phyloP scores from a whole-genome alignment of 2,329 filamentous ascomycete species.

The Leptosphaerulina australis region DNA sequence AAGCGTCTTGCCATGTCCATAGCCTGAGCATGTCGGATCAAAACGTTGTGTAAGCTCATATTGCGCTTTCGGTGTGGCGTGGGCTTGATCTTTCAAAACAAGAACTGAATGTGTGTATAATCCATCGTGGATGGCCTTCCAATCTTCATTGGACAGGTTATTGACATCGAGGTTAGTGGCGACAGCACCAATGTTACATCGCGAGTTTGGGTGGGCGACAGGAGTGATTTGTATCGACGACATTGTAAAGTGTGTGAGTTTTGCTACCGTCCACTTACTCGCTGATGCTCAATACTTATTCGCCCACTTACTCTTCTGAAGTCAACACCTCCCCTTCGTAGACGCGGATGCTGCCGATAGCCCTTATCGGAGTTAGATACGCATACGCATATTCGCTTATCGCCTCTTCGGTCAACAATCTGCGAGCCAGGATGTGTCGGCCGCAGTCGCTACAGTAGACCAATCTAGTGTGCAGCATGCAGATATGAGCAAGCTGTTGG shows the following conservation, averaged over 20 bases:
- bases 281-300: constrained; percentile 8
- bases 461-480: neutral
- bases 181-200: constrained; percentile 15
- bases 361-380: constrained; percentile 13
- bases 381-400: constrained; percentile 5
- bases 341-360: constrained; percentile 12
- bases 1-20: constrained; percentile 78
- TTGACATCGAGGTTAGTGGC: constrained; percentile 23
- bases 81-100: constrained; percentile 70
- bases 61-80: constrained; percentile 71
- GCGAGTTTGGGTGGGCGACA: constrained; percentile 12
- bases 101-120: constrained; percentile 73
- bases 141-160: constrained; percentile 53
- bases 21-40: constrained; percentile 68
- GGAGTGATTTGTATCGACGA: constrained; percentile 20
- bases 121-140: constrained; percentile 66
- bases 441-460: neutral
- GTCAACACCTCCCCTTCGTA: neutral
- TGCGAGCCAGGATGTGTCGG: constrained; percentile 11
- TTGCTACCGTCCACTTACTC: neutral
- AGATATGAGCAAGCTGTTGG: neutral
- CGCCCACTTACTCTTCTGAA: neutral
- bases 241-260: neutral
- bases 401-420: neutral
- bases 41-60: constrained; percentile 76